These are phyloP conservation scores for Beauveria medogensis DNA, from an alignment of 2,329 filamentous ascomycete genomes.

Conservation along the genomic window DNA sequence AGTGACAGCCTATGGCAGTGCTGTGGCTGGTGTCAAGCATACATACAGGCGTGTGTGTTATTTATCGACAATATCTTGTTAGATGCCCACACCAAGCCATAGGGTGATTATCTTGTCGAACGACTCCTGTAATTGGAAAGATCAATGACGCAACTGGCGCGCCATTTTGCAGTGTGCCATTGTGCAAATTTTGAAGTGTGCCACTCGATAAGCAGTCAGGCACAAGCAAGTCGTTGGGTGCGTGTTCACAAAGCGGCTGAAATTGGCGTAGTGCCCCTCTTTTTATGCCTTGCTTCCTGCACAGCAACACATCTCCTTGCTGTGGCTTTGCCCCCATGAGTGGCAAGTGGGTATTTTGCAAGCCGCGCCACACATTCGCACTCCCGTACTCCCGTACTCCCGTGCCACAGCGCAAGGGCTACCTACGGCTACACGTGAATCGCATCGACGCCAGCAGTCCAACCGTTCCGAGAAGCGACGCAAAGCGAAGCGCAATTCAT, in stretches of 20 bases:
- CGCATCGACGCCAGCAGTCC: slow-evolving; percentile 1
- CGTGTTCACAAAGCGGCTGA: neutral
- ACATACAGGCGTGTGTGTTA: neutral
- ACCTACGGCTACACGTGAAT: slow-evolving; percentile 10
- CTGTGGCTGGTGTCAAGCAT: neutral
- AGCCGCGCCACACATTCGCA: neutral
- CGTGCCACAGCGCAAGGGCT: neutral
- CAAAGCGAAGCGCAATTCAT: slow-evolving; percentile 10
- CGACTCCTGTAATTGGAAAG: too few species aligned
- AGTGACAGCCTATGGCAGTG: neutral
- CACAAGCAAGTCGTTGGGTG: too few species aligned
- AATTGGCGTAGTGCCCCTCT: slow-evolving; percentile 3
- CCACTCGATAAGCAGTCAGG: neutral
- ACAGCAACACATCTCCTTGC: neutral
- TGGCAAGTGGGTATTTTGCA: slow-evolving; percentile 3
- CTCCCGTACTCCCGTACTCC: slow-evolving; percentile 5
- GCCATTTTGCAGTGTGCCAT: neutral
- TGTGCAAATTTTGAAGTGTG: neutral
- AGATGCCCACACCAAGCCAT: neutral
- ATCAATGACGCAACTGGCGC: neutral
- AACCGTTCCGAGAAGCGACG: neutral
- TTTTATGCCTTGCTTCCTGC: neutral
- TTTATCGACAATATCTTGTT: too few species aligned
- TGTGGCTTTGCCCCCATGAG: slow-evolving; percentile 6
- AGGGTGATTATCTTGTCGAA: too few species aligned